Base-by-base conservation (phyloP, 2,329 filamentous ascomycete genomes). In the Orbilia ellipsospora region DNA sequence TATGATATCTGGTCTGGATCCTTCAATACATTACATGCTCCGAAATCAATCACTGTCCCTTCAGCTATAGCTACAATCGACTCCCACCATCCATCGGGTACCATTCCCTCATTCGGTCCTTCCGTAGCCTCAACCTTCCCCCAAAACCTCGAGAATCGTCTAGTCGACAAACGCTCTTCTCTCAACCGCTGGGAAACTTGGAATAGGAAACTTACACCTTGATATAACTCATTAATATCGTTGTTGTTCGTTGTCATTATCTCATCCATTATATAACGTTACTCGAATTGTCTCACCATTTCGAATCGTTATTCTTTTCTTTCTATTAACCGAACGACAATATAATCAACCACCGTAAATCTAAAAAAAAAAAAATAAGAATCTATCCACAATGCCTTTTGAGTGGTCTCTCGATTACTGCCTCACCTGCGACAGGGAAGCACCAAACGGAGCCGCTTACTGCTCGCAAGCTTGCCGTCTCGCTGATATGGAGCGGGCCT, bases 331-430 rank as follows among this genome's bases (percentile, higher is more conserved):
- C 40, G 28, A 48, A 62, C 28, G 59, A 69, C 52, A 60, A 68
- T 16, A 68, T n/a, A 18, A 36, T 16, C 44, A 48, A n/a, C 59
- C 60, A 70, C 57, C 57, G 40, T 55, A 70, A 56, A 60, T 20
- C 18, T 48, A 48, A 15, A 48, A 4, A 3, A 4, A 13, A 45
- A 13, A 31, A 31, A 45, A 13, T 13, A 4, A 48, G 4, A 12
- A 45, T 60, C 26, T 48, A 54, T 44, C 48, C 67, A 72, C 52
- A 72, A 74, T 74, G 70, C 70, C 70, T 62, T 74, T 74, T 44
- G 70, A 74, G 52, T 97, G 94, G 93, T 92, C 92, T 80, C 92
- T 91, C 83, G 90, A 96, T 83, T 97, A 93, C 88, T 97, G 94
- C 87, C 89, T 97, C 80, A 90, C 91, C 85, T 97, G 94, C 86